Base-by-base conservation (phyloP, 495 filamentous ascomycete genomes). In the Elaphomyces granulatus region DNA sequence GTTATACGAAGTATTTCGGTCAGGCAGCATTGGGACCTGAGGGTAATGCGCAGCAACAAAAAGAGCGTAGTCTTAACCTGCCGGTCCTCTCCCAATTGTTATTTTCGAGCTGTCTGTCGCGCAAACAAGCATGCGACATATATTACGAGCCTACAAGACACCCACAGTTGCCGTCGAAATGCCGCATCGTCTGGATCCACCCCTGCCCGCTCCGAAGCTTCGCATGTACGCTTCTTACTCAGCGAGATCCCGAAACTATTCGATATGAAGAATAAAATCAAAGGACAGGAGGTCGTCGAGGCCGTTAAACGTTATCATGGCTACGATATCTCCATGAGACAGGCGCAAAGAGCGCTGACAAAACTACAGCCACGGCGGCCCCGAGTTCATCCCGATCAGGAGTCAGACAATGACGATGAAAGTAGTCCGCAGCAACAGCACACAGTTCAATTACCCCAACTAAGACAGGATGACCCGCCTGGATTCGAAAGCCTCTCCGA, bases 41-140 rank as follows among this genome's bases (percentile, higher is more conserved):
- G 63, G 20, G 63, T 65, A 19, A 56, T 56, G 36, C 53, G 63
- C 23, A 67, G 61, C 53, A 65, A 65, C 41, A 65, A 65, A 49
- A 65, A 67, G 37, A 67, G 63, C 26, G 63, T 67, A 32, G 63
- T 67, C 7, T 57, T 65, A 38, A 60, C 61, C 15, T 67, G 63
- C 45, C 56, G 61, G 31, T 65, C 63, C 8, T 58, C 52, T 12
- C 41, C 45, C 44, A 64, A 59, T 54, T 65, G 63, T 45, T 63
- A 51, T 44, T 67, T 65, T 38, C 63, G 63, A 15, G 63, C 64
- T 18, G 63, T 65, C 40, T 67, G 63, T 42, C 63, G 63, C 35
- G 60, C 60, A 18, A 67, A 67, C 51, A 64, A 65, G 47, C 62
- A 65, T 39, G 48, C 60, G 42, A 67, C 63, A 18, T 64, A 67